Conservation (phyloP, 768 basidiomycete species). For the Rhodotorula paludigena region DNA sequence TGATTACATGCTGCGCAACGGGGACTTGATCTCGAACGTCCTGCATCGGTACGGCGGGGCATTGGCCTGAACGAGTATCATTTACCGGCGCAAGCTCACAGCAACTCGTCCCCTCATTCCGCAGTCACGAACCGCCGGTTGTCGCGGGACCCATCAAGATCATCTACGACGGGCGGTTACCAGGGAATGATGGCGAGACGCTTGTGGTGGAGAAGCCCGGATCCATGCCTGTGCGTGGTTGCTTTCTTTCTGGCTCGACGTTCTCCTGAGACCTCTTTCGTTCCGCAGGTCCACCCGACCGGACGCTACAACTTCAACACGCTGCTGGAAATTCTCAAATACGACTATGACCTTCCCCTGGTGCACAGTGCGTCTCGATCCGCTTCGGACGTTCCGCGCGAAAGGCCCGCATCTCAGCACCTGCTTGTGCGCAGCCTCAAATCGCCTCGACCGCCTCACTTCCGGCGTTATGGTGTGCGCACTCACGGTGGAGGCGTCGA, state of each 20-base stretch:
- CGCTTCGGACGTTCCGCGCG: too few relatives aligned
- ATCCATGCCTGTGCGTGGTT: constrained; percentile 65
- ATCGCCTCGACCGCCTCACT: constrained; percentile 87
- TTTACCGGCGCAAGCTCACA: too few relatives aligned
- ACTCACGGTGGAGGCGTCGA: constrained; percentile 63
- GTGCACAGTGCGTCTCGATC: constrained; percentile 72
- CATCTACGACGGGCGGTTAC: constrained; percentile 52
- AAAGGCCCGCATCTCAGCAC: neutral
- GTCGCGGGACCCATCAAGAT: constrained; percentile 75
- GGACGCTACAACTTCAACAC: constrained; percentile 87
- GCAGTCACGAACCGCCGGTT: constrained; percentile 91
- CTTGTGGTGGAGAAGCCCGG: constrained; percentile 96
- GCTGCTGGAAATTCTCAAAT: constrained; percentile 74
- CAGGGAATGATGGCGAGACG: constrained; percentile 62
- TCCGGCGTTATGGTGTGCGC: constrained; percentile 94
- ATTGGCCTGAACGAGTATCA: too few relatives aligned
- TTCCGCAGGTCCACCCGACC: constrained; percentile 54
- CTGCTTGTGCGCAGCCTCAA: constrained; percentile 84
- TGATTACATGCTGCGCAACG: constrained; percentile 71
- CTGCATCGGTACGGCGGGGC: constrained; percentile 37
- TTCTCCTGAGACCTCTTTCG: neutral
- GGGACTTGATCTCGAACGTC: constrained; percentile 54
- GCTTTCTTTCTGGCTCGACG: constrained; percentile 42
- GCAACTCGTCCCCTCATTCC: too few relatives aligned
- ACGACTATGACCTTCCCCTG: constrained; percentile 75